Base-by-base conservation (phyloP, 2,329 filamentous ascomycete species). In the Botryotinia globosa region DNA sequence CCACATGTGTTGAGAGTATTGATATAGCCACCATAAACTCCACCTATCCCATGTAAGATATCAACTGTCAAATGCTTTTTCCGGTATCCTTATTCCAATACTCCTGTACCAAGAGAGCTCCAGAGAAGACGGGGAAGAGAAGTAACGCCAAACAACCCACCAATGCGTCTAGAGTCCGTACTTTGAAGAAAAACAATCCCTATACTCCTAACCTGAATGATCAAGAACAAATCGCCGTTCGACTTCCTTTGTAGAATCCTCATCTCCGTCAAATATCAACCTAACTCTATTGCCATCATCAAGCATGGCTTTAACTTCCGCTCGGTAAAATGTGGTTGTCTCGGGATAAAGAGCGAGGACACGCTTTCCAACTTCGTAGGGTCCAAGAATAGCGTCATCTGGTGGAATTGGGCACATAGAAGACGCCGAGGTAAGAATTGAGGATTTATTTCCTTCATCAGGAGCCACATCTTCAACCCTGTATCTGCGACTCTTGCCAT, bases 271-370 rank as follows among this genome's bases (percentile, higher is more conserved):
- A 77, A 95, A 95, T 75, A 92, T 90, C 75, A 95, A 84, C 72
- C 87, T 87, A 59, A 91, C 89, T 74, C 85, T 87, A 79, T 80
- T 56, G 73, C 83, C 83, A 72, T 90, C 84, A 14, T 79, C 77
- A 22, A 78, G 70, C 85, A 88, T 90, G 51, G 90, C 90, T 82
- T 93, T 91, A 14, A 95, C 92, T 77, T 94, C 92, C 1, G 93
- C 93, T 80, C 92, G 90, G 81, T 96, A 96, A 78, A 96, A 95
- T 0, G 92, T 94, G 1, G 93, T 94, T 1, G 93, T 95, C 77
- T 94, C 90, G 0, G 93, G 93, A 79, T 96, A 96, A 73, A 94
- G 84, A 0, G 93, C 93, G 73, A 95, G 84, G 14, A 95, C 92
- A 63, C 89, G 88, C 80, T 91, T 92, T 62, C 92, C 91, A 56